These are phyloP conservation scores for Nymphaea colorata DNA, from an alignment of 164 flowering plant genomes.

Conservation along the genomic window DNA sequence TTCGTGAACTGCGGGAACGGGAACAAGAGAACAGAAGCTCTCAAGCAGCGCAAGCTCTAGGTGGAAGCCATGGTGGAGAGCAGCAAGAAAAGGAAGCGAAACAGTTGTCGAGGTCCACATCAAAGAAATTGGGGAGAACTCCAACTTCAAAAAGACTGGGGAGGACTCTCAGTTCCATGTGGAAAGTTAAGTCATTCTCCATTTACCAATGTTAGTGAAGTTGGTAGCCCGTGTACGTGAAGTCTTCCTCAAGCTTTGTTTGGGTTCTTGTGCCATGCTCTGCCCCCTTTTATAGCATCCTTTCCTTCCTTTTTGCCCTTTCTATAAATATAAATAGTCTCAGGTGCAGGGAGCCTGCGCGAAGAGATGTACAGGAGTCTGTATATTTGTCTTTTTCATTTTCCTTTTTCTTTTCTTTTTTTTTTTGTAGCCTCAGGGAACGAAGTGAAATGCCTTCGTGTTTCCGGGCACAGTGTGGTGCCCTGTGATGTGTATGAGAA, in stretches of 20 bases:
- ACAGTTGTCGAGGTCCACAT: conserved; percentile 39
- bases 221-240: neutral
- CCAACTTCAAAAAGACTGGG: conserved; percentile 40
- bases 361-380: neutral
- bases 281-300: neutral
- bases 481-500: neutral
- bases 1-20: conserved; percentile 73
- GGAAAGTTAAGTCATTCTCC: conserved; percentile 65
- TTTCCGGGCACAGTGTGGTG: neutral
- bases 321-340: no score
- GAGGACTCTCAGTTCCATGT: conserved; percentile 36
- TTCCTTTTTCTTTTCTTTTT: neutral
- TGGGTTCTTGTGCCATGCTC: neutral
- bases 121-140: conserved; percentile 41
- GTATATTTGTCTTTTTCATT: neutral
- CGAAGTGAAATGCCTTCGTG: neutral
- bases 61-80: neutral
- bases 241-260: neutral
- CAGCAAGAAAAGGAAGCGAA: conserved; percentile 10
- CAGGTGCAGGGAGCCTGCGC: neutral
- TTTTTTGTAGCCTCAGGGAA: neutral
- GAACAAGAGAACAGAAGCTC: conserved; percentile 21
- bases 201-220: conserved; percentile 35
- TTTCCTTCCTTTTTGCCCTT: neutral
- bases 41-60: neutral